phyloP scores from a whole-genome alignment of 2,329 filamentous ascomycete genomes.

The Emmonsia crescens region DNA sequence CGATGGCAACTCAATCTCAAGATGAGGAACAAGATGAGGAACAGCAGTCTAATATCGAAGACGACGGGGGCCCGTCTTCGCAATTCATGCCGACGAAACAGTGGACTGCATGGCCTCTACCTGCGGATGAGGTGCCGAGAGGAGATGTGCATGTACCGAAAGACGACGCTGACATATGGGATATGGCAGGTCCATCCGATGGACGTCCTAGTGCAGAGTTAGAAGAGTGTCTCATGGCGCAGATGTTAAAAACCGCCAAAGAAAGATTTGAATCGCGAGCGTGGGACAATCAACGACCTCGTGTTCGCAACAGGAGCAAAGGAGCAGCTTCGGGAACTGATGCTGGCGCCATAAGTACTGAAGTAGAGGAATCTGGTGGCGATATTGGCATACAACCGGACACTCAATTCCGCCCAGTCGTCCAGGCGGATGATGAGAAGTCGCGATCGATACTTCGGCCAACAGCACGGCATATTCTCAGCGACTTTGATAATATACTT shows the following conservation, averaged over 20 bases:
- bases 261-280: slow-evolving; percentile 45
- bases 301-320: slow-evolving; percentile 3
- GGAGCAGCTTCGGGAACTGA: slow-evolving; percentile 11
- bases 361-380: slow-evolving; percentile 13
- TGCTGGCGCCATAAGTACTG: slow-evolving; percentile 10
- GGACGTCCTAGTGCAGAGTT: slow-evolving; percentile 49
- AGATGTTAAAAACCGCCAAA: slow-evolving; percentile 57
- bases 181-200: slow-evolving; percentile 36
- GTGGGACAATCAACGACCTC: slow-evolving; percentile 16
- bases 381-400: slow-evolving; percentile 12
- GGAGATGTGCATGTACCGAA: slow-evolving; percentile 40
- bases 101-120: slow-evolving; percentile 84
- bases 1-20: slow-evolving; percentile 10
- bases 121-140: slow-evolving; percentile 49
- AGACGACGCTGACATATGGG: slow-evolving; percentile 43
- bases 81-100: slow-evolving; percentile 39
- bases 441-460: slow-evolving; percentile 57
- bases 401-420: slow-evolving; percentile 33
- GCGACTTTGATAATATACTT: slow-evolving; percentile 58
- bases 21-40: not conserved
- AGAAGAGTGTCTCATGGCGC: slow-evolving; percentile 58
- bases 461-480: slow-evolving; percentile 57
- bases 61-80: slow-evolving; percentile 12
- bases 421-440: slow-evolving; percentile 60
- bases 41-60: slow-evolving; percentile 7